Evolutionary conservation across 2,329 filamentous ascomycete species (phyloP).

Genomic region (Madurella mycetomatis): DNA sequence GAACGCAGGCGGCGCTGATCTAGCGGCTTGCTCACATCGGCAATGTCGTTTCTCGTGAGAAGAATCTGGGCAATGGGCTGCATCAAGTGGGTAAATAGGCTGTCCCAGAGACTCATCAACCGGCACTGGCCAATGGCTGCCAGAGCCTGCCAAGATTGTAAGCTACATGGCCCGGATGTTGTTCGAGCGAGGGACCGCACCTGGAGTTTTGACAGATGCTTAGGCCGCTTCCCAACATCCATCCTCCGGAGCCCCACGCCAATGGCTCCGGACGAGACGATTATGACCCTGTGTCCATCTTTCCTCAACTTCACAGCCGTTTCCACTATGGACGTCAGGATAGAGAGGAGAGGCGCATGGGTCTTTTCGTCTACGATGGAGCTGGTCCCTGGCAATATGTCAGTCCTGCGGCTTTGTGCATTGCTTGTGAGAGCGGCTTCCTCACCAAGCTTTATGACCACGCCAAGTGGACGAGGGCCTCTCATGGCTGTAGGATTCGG

Average conservation of each 20-base stretch:
- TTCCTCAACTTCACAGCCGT: constrained; percentile 82
- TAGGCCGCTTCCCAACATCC: constrained; percentile 81
- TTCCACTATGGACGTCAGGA: constrained; percentile 87
- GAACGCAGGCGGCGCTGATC: not conserved
- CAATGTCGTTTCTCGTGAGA: constrained; percentile 91
- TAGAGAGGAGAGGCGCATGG: constrained; percentile 88
- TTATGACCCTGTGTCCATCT: constrained; percentile 89
- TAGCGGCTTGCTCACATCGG: constrained; percentile 59
- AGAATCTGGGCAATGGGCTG: constrained; percentile 95
- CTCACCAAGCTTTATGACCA: constrained; percentile 86
- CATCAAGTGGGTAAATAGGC: constrained; percentile 77
- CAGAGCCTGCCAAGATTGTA: constrained; percentile 55
- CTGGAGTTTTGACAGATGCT: constrained; percentile 85
- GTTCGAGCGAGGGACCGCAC: constrained; percentile 35
- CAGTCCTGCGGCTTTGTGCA: not conserved
- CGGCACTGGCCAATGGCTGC: constrained; percentile 95
- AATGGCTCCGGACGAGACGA: constrained; percentile 96
- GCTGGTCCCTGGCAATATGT: constrained; percentile 69
- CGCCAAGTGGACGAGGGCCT: constrained; percentile 60
- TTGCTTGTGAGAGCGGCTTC: constrained; percentile 7
- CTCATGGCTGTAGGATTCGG: constrained; percentile 53
- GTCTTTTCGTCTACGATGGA: constrained; percentile 98
- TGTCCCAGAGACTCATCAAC: constrained; percentile 93
- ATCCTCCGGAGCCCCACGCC: constrained; percentile 88
- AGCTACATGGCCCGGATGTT: not conserved